These are phyloP conservation scores for Cryptomeria japonica DNA, from an alignment of 75 land plant species.

Conservation along the genomic window DNA sequence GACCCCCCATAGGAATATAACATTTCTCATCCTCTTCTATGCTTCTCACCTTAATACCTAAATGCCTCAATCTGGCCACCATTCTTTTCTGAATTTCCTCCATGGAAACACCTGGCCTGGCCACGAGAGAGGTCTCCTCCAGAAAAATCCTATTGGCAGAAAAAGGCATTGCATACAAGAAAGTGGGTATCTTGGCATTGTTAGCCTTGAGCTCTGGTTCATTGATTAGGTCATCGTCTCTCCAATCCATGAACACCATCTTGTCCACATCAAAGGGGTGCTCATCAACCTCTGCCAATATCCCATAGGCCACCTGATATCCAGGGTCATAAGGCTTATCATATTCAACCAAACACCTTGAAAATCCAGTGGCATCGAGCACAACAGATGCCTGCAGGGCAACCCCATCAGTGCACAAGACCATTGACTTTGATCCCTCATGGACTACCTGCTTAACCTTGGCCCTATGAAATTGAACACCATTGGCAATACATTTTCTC, in stretches of 20 bases:
- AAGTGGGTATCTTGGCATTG: conserved; percentile 81
- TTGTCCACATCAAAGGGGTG: conserved; percentile 95
- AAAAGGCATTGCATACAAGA: conserved; percentile 98
- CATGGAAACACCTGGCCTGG: conserved; percentile 84
- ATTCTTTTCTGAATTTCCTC: conserved; percentile 90
- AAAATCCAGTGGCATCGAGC: conserved; percentile 95
- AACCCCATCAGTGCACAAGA: conserved; percentile 82
- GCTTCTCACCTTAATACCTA: conserved; percentile 85
- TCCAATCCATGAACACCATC: conserved; percentile 99
- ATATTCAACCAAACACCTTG: conserved; percentile 85
- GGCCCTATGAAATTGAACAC: conserved; percentile 87
- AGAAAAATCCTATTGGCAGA: conserved; percentile 80
- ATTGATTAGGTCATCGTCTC: conserved; percentile 75
- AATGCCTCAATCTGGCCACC: conserved; percentile 81
- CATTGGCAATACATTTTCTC: conserved; percentile 80
- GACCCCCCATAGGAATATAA: conserved; percentile 98
- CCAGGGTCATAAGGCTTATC: conserved; percentile 98
- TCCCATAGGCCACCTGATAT: conserved; percentile 96
- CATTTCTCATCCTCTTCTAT: conserved; percentile 96
- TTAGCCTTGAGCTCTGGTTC: conserved; percentile 34
- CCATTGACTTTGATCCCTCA: conserved; percentile 53
- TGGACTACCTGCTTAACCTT: conserved; percentile 79
- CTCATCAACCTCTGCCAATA: conserved; percentile 89
- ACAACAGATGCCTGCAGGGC: conserved; percentile 74
- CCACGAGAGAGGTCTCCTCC: conserved; percentile 97